Percentiles rank a stretch among this genome's conserved stretches.
These are phyloP conservation scores for Hymenochaete sp. DNA, from an alignment of 1,284 basidiomycete genomes.

Conservation along the genomic window DNA sequence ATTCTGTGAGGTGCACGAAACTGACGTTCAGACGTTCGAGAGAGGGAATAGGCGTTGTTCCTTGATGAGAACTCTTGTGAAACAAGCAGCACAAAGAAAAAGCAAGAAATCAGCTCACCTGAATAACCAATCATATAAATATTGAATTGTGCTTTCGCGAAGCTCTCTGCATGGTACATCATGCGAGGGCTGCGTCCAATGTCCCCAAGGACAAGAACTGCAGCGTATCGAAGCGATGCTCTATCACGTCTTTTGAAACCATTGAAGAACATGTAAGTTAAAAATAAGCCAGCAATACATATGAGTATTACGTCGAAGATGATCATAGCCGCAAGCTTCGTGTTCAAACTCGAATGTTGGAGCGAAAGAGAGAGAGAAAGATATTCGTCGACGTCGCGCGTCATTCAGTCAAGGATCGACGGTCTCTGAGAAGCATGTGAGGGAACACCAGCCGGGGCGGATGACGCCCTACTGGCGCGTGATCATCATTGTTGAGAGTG, in stretches of 20 bases:
- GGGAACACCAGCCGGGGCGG: not conserved
- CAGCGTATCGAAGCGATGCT: constrained; percentile 48
- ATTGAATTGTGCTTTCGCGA: constrained; percentile 73
- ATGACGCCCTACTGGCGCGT: constrained; percentile 3
- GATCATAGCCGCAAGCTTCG: no score
- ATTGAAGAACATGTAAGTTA: no score
- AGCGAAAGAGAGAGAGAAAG: no score
- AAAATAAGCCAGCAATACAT: no score
- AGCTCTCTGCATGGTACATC: constrained; percentile 97
- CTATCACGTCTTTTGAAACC: constrained; percentile 11
- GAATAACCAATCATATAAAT: constrained; percentile 83
- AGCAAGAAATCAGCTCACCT: constrained; percentile 43
- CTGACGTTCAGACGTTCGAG: constrained; percentile 58
- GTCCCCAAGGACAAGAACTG: constrained; percentile 91
- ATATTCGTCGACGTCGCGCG: no score
- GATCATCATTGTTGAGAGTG: constrained; percentile 1
- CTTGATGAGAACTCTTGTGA: constrained; percentile 31
- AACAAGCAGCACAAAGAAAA: not conserved
- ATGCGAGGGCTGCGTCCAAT: constrained; percentile 93
- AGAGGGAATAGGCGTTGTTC: constrained; percentile 64
- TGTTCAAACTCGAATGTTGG: no score
- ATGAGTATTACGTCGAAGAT: no score
- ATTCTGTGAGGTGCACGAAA: constrained; percentile 59
- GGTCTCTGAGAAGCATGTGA: no score
- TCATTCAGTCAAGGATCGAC: no score